Conservation (phyloP, 2,329 filamentous ascomycete species). For the Pezicula neosporulosa region DNA sequence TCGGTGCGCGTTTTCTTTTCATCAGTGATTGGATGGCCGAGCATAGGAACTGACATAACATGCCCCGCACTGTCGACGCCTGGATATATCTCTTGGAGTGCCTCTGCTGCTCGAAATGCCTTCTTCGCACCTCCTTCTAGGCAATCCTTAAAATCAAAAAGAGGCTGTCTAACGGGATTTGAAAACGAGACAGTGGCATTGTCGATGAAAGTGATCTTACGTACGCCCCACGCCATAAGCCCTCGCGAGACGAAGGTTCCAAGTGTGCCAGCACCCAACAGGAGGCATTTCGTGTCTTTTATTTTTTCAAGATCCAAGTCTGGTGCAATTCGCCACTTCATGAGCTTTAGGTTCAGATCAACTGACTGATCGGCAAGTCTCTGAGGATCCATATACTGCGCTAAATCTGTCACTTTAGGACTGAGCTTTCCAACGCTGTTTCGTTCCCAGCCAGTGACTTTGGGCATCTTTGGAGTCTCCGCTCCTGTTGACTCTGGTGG, state of each 20-base stretch:
- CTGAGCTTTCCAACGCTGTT: constrained; percentile 74
- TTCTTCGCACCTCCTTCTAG: constrained; percentile 81
- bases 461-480: constrained; percentile 60
- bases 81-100: constrained; percentile 82
- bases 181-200: constrained; percentile 92
- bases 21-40: constrained; percentile 82
- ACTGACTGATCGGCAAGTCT: constrained; percentile 90
- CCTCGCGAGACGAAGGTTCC: constrained; percentile 92
- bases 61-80: constrained; percentile 81
- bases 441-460: constrained; percentile 93
- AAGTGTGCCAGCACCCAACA: constrained; percentile 89
- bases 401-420: constrained; percentile 75
- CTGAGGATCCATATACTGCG: constrained; percentile 89
- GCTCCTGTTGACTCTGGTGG: constrained; percentile 13
- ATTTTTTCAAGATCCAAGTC: constrained; percentile 83
- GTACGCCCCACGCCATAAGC: constrained; percentile 91
- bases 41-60: constrained; percentile 87
- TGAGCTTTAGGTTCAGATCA: constrained; percentile 93
- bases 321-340: constrained; percentile 97
- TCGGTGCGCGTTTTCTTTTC: constrained; percentile 66
- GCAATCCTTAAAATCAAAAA: constrained; percentile 90
- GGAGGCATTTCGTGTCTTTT: constrained; percentile 83
- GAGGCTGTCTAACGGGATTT: constrained; percentile 90
- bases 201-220: constrained; percentile 93
- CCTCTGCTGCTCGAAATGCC: constrained; percentile 74